These are phyloP conservation scores for Plasmopara halstedii DNA, from an alignment of 352 stramenopile species.

Conservation along the genomic window DNA sequence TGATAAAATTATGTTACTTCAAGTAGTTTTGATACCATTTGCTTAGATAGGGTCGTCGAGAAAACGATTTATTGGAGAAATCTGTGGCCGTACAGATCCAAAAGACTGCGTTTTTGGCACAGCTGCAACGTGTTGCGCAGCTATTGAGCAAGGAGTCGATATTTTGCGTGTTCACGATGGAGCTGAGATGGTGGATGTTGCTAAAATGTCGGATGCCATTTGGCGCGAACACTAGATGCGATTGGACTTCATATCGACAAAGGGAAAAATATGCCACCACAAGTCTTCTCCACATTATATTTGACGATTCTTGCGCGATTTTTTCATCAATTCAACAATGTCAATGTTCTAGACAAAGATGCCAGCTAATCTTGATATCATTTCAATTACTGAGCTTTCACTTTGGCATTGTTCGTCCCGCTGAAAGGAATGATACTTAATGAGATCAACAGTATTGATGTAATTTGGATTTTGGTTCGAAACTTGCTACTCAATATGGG, in stretches of 20 bases:
- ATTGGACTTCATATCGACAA: too few relatives aligned
- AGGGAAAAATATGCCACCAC: too few relatives aligned
- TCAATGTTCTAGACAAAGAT: too few relatives aligned
- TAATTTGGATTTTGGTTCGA: conserved; percentile 32
- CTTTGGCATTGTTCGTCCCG: not conserved
- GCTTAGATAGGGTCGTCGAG: conserved; percentile 86
- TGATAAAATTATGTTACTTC: too few relatives aligned
- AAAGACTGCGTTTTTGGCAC: conserved; percentile 90
- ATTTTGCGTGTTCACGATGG: conserved; percentile 96
- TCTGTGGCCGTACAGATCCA: conserved; percentile 78
- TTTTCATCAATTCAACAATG: too few relatives aligned
- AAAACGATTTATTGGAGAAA: conserved; percentile 97
- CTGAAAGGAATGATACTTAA: too few relatives aligned
- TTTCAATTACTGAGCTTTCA: conserved; percentile 21
- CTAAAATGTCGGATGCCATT: conserved; percentile 91
- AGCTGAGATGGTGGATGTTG: conserved; percentile 83
- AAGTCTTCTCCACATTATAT: conserved; percentile 6
- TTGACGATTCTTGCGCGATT: not conserved
- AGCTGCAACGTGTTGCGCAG: conserved; percentile 87
- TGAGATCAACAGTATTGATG: not conserved
- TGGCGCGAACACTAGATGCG: conserved; percentile 38
- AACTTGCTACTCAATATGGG: conserved; percentile 64
- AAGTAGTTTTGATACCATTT: not conserved
- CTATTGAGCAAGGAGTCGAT: conserved; percentile 64
- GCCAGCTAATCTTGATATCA: too few relatives aligned